Conservation (phyloP, 257 asterid species). For the Ilex asprella region DNA sequence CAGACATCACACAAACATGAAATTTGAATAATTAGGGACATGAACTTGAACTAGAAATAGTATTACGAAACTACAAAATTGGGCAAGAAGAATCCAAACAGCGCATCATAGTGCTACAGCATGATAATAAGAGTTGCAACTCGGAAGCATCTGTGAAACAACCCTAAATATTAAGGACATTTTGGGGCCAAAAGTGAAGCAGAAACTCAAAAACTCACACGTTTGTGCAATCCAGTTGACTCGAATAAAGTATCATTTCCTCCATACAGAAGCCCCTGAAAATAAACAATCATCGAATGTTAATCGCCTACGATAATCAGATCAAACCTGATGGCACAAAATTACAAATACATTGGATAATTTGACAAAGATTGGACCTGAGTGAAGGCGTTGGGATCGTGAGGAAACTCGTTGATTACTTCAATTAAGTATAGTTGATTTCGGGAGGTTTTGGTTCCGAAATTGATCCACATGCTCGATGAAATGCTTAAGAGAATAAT, state of each 20-base stretch:
- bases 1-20: background rate
- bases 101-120: background rate
- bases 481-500: constrained; percentile 31
- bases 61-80: background rate
- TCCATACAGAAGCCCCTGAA: constrained; percentile 85
- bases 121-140: no score
- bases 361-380: constrained; percentile 43
- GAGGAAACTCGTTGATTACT: constrained; percentile 76
- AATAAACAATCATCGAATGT: constrained; percentile 1
- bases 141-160: no score
- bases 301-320: no score
- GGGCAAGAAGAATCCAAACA: background rate
- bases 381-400: constrained; percentile 81
- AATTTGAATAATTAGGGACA: no score
- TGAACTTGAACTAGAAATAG: background rate
- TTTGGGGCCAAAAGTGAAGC: no score
- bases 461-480: constrained; percentile 18
- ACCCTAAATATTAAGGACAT: no score
- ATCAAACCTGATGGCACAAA: no score
- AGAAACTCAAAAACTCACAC: constrained; percentile 40
- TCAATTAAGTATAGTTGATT: constrained; percentile 40
- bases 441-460: constrained; percentile 18
- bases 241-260: constrained; percentile 75
- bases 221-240: constrained; percentile 86
- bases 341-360: background rate